These are phyloP conservation scores for Trichoderma koningii DNA, from an alignment of 2,329 filamentous ascomycete species.

Conservation along the genomic window DNA sequence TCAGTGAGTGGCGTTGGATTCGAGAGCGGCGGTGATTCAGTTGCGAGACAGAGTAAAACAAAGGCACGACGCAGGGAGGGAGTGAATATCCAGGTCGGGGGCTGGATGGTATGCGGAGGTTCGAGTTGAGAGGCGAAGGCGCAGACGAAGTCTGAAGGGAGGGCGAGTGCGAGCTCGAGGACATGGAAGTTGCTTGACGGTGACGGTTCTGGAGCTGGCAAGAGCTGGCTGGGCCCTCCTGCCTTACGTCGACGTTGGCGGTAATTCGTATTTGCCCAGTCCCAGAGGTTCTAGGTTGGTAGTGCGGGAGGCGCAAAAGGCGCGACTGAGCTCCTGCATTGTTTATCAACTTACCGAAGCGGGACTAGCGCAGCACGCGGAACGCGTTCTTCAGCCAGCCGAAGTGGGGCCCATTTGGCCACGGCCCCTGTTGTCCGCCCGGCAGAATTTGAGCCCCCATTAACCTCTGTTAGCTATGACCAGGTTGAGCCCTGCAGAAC, in stretches of 20 bases:
- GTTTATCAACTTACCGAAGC: constrained; percentile 41
- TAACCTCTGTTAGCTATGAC: neutral
- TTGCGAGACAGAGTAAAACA: constrained; percentile 26
- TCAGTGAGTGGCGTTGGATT: neutral
- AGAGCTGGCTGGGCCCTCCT: too few species aligned
- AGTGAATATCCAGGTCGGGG: constrained; percentile 22
- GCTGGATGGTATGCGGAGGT: constrained; percentile 26
- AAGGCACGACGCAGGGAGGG: constrained; percentile 23
- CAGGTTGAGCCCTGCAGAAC: neutral
- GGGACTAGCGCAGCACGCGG: constrained; percentile 38
- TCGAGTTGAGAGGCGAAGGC: neutral
- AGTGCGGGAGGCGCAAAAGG: constrained; percentile 18
- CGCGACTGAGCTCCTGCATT: constrained; percentile 39
- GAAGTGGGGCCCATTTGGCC: constrained; percentile 19
- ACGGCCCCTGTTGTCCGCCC: constrained; percentile 8
- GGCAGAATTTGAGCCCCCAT: constrained; percentile 12
- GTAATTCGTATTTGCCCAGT: neutral
- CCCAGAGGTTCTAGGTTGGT: neutral
- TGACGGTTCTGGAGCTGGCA: neutral
- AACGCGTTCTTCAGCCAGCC: constrained; percentile 35
- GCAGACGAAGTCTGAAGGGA: constrained; percentile 9
- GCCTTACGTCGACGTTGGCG: neutral
- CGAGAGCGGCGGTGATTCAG: constrained; percentile 18
- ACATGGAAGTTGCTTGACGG: constrained; percentile 16
- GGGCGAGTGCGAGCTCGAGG: constrained; percentile 4